A percentile compares a stretch with the other conserved stretches of the same genome.
Evolutionary conservation across 192 early-diverging fungal species (phyloP).

Genomic region (Funneliformis mosseae): DNA sequence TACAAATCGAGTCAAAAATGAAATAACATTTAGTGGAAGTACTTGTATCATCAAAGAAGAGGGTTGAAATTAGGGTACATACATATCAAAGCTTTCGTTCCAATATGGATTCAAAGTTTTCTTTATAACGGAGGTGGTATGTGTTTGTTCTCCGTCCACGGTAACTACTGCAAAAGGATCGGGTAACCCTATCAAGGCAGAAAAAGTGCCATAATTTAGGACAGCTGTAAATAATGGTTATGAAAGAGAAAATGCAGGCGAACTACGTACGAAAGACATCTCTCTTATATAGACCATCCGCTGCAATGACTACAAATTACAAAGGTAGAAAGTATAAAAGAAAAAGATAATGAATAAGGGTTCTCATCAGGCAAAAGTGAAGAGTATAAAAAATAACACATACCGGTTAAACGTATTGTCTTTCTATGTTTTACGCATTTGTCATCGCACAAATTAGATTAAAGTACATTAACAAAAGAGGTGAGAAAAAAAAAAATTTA

Average conservation of each 20-base stretch:
- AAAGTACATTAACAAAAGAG: background rate
- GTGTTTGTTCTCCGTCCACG: conserved; percentile 94
- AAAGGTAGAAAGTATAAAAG: background rate
- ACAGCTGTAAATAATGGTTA: background rate
- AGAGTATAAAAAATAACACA: background rate
- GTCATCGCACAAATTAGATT: background rate
- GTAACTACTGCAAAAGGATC: conserved; percentile 97
- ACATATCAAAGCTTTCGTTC: conserved; percentile 90
- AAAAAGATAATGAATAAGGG: background rate
- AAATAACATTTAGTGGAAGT: background rate
- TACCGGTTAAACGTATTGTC: conserved; percentile 32
- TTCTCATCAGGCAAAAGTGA: conserved; percentile 13
- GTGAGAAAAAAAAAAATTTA: background rate
- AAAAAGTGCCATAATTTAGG: background rate
- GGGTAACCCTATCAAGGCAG: conserved; percentile 63
- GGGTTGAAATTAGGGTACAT: conserved; percentile 32
- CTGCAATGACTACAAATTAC: conserved; percentile 76
- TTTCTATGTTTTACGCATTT: background rate
- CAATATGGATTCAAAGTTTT: conserved; percentile 95
- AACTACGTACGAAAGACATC: conserved; percentile 80
- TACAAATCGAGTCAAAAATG: background rate
- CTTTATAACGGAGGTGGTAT: conserved; percentile 84
- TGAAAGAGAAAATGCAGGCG: background rate
- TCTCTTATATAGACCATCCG: conserved; percentile 87
- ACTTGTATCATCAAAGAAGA: background rate